Percentiles rank a stretch among this genome's conserved stretches.
Evolutionary conservation across 2,329 filamentous ascomycete species (phyloP).

Genomic region (Cryphonectria nitschkei): DNA sequence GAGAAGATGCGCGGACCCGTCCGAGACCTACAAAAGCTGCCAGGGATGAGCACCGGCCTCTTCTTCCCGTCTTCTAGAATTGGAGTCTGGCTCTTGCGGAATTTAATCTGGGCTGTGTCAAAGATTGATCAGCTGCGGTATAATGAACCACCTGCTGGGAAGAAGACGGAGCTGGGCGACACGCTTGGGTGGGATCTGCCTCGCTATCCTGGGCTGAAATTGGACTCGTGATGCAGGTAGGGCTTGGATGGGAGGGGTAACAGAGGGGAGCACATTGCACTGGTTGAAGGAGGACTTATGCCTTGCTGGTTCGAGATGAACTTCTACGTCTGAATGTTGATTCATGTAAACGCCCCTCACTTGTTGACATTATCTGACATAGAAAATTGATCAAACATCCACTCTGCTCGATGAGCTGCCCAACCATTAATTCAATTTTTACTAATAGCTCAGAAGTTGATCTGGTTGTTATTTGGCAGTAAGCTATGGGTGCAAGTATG

Average conservation of each 20-base stretch:
- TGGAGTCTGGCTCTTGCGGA: slow-evolving; percentile 1
- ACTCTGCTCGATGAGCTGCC: background rate
- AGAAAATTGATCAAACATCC: background rate
- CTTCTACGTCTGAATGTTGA: background rate
- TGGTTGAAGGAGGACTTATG: background rate
- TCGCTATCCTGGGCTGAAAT: background rate
- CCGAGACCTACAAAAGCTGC: background rate
- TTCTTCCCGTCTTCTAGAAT: slow-evolving; percentile 6
- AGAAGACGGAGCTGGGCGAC: slow-evolving; percentile 2
- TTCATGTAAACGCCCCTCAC: background rate
- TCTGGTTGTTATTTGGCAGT: background rate
- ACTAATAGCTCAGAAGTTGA: background rate
- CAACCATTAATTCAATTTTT: background rate
- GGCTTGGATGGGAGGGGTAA: too few relatives aligned
- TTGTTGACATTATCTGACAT: background rate
- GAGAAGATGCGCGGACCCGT: slow-evolving; percentile 16
- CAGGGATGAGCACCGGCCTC: background rate
- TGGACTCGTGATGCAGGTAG: background rate
- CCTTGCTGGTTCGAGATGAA: background rate
- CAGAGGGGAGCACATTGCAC: background rate
- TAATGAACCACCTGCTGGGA: background rate
- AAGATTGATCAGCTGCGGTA: background rate
- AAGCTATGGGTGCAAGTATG: background rate
- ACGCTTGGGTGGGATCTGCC: slow-evolving; percentile 6
- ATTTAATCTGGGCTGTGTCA: background rate